A percentile compares a stretch with the other conserved stretches of the same genome.
Evolutionary conservation across 352 stramenopile species (phyloP).

Genomic region (Aphanomyces cochlioides): DNA sequence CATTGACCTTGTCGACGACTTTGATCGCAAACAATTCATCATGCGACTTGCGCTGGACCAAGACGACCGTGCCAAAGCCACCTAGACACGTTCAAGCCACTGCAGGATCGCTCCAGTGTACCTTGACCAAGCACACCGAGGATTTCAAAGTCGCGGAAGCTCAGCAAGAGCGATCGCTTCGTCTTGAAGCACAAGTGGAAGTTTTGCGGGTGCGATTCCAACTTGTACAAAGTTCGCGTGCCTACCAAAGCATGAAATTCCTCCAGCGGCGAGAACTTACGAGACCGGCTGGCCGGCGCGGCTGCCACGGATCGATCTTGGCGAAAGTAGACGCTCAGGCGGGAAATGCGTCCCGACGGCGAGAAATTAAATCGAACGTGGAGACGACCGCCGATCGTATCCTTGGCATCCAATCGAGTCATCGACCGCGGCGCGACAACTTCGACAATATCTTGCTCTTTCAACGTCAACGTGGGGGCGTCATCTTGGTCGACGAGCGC

Average conservation of each 20-base stretch:
- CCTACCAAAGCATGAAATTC: not conserved
- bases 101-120: not conserved
- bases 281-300: slow-evolving; percentile 36
- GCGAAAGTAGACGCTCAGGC: slow-evolving; percentile 79
- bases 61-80: slow-evolving; percentile 27
- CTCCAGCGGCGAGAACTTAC: not conserved
- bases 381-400: slow-evolving; percentile 50
- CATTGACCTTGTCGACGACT: slow-evolving; percentile 31
- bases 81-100: too few relatives aligned
- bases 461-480: slow-evolving; percentile 46
- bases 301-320: slow-evolving; percentile 44
- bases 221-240: slow-evolving; percentile 27
- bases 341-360: slow-evolving; percentile 72
- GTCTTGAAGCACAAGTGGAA: slow-evolving; percentile 81
- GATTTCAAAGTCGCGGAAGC: slow-evolving; percentile 47
- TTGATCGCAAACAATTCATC: slow-evolving; percentile 33
- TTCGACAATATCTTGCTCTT: slow-evolving; percentile 26
- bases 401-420: slow-evolving; percentile 16
- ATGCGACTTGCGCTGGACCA: slow-evolving; percentile 24
- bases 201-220: slow-evolving; percentile 68
- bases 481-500: slow-evolving; percentile 51
- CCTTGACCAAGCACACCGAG: slow-evolving; percentile 29
- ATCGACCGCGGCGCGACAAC: slow-evolving; percentile 16
- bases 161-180: slow-evolving; percentile 77
- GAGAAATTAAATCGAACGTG: slow-evolving; percentile 79